Conservation (phyloP, 2,329 filamentous ascomycete species). For the Teratosphaeria pseudoeucalypti region DNA sequence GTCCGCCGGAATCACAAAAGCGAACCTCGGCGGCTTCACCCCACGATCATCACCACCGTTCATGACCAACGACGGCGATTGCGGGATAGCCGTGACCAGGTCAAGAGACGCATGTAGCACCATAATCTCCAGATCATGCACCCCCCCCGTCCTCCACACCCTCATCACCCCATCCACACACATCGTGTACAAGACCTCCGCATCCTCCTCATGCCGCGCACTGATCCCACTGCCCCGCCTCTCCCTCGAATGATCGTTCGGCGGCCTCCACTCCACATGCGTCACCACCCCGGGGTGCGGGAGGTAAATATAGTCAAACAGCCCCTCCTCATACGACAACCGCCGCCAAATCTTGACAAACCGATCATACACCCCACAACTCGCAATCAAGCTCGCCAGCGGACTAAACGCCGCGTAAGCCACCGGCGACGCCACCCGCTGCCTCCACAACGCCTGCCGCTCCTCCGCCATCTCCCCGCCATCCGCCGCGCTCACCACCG, state of each 20-base stretch:
- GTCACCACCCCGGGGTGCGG: constrained; percentile 76
- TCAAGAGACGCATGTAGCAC: constrained; percentile 75
- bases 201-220: constrained; percentile 29
- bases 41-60: constrained; percentile 34
- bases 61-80: constrained; percentile 29
- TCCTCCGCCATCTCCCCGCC: constrained; percentile 34
- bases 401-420: constrained; percentile 72
- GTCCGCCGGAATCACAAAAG: constrained; percentile 72
- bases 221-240: constrained; percentile 18
- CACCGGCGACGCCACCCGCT: constrained; percentile 59
- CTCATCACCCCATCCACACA: constrained; percentile 71
- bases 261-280: constrained; percentile 72
- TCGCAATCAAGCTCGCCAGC: constrained; percentile 79
- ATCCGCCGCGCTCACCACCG: constrained; percentile 14
- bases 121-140: constrained; percentile 59
- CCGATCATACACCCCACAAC: constrained; percentile 65
- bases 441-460: constrained; percentile 54
- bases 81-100: constrained; percentile 54
- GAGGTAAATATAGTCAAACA: constrained; percentile 86
- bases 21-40: constrained; percentile 43
- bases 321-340: constrained; percentile 72
- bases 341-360: constrained; percentile 90
- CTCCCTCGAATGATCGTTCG: constrained; percentile 55
- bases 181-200: constrained; percentile 84
- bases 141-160: constrained; percentile 72